phyloP scores from a whole-genome alignment of 2,329 filamentous ascomycete species.

The Aspergillus caelatus region DNA sequence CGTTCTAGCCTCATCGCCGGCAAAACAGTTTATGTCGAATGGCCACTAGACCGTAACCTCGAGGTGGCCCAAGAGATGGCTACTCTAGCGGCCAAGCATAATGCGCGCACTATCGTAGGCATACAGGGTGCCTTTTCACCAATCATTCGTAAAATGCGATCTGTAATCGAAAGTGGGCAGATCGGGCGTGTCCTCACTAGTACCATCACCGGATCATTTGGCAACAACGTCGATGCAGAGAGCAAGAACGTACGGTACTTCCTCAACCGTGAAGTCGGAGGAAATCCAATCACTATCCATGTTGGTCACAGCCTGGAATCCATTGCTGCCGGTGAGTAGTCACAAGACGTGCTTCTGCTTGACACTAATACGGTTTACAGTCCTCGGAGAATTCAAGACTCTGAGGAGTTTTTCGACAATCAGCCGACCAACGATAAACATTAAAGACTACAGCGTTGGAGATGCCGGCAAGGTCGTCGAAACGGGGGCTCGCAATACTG shows the following conservation, averaged over 20 bases:
- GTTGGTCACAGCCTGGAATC: constrained; percentile 13
- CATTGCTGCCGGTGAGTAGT: constrained; percentile 4
- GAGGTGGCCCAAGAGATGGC: constrained; percentile 48
- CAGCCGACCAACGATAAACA: constrained; percentile 7
- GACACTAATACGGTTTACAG: not conserved
- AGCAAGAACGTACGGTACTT: constrained; percentile 16
- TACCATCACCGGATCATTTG: constrained; percentile 44
- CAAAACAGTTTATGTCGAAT: constrained; percentile 60
- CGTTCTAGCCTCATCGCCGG: constrained; percentile 55
- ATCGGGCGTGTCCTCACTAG: constrained; percentile 59
- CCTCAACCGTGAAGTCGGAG: constrained; percentile 14
- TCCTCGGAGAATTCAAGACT: constrained; percentile 1
- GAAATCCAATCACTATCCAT: constrained; percentile 13
- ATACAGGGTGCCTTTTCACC: constrained; percentile 56
- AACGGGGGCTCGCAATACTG: constrained; percentile 1
- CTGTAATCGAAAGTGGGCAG: constrained; percentile 48
- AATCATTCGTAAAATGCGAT: constrained; percentile 46
- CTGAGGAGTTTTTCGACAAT: constrained; percentile 7
- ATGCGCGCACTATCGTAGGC: constrained; percentile 50
- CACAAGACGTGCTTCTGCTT: not conserved
- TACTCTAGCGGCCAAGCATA: constrained; percentile 34
- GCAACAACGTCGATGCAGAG: constrained; percentile 9
- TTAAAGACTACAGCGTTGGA: constrained; percentile 3
- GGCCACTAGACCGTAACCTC: constrained; percentile 57
- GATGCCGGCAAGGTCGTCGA: not conserved